Conservation (phyloP, 2,329 filamentous ascomycete genomes). For the Beauveria rudraprayagi region DNA sequence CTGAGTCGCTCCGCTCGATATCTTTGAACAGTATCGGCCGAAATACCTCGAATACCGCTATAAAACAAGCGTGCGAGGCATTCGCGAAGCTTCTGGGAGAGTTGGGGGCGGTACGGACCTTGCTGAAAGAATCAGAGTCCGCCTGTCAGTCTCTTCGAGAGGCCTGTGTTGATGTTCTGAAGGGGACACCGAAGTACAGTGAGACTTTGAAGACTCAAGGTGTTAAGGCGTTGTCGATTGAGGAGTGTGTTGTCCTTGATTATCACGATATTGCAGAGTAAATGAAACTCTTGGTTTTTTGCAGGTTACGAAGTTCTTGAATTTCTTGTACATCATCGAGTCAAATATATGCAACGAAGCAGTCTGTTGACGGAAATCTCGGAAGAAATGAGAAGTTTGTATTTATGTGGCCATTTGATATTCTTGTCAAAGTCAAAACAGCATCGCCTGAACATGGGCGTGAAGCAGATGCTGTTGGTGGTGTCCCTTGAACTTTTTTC, state of each 20-base stretch:
- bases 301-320: neutral
- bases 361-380: no score
- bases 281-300: neutral
- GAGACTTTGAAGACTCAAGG: constrained; percentile 6
- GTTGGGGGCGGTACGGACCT: constrained; percentile 23
- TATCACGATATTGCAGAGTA: constrained; percentile 9
- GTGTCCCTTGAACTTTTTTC: no score
- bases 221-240: neutral
- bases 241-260: constrained; percentile 5
- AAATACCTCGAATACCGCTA: neutral
- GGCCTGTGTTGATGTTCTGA: neutral
- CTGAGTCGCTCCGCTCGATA: constrained; percentile 19
- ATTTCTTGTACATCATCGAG: neutral
- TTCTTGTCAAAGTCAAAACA: neutral
- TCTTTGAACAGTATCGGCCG: constrained; percentile 14
- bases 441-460: neutral
- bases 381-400: no score
- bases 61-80: constrained; percentile 15
- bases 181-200: neutral
- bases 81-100: constrained; percentile 24
- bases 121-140: constrained; percentile 23
- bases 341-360: no score
- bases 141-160: neutral
- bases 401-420: neutral
- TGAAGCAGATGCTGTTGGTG: neutral